These are phyloP conservation scores for Starmera stellimalicola DNA, from an alignment of 1,139 yeast genomes.

Conservation along the genomic window DNA sequence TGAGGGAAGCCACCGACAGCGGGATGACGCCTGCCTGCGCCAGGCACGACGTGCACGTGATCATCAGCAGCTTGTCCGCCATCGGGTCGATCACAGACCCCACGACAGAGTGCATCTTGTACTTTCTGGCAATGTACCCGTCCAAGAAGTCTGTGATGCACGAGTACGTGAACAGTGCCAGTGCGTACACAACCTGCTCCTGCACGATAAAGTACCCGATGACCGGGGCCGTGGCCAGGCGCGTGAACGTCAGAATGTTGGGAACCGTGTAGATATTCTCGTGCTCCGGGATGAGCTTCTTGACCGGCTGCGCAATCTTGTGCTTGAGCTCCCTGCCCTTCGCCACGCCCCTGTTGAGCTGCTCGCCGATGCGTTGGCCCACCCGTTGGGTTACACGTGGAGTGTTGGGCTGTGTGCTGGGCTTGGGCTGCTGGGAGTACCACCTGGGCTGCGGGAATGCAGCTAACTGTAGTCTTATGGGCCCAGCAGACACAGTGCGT, in stretches of 20 bases:
- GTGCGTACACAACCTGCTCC: constrained; percentile 52
- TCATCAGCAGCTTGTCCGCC: constrained; percentile 90
- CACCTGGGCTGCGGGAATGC: no score
- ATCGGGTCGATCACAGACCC: constrained; percentile 93
- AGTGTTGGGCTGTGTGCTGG: no score
- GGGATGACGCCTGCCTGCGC: constrained; percentile 66
- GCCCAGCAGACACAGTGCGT: no score
- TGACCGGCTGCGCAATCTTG: constrained; percentile 19
- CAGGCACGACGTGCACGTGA: constrained; percentile 71
- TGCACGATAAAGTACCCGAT: constrained; percentile 70
- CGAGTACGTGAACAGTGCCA: constrained; percentile 70
- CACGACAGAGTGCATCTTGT: constrained; percentile 65
- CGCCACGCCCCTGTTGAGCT: constrained; percentile 1
- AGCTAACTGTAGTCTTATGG: no score
- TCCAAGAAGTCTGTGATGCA: constrained; percentile 88
- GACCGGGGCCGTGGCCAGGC: constrained; percentile 72
- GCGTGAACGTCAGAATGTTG: constrained; percentile 68
- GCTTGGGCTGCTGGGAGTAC: no score
- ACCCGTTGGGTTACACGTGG: no score
- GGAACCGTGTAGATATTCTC: constrained; percentile 77
- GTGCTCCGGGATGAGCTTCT: constrained; percentile 28
- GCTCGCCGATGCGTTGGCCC: background rate
- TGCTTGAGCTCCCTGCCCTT: constrained; percentile 15
- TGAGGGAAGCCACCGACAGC: constrained; percentile 54
- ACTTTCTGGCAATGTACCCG: constrained; percentile 81